Evolutionary conservation across 2,329 filamentous ascomycete species (phyloP), one percentile per base, ranked within the genome.

Genomic region (Zymoseptoria tritici): DNA sequence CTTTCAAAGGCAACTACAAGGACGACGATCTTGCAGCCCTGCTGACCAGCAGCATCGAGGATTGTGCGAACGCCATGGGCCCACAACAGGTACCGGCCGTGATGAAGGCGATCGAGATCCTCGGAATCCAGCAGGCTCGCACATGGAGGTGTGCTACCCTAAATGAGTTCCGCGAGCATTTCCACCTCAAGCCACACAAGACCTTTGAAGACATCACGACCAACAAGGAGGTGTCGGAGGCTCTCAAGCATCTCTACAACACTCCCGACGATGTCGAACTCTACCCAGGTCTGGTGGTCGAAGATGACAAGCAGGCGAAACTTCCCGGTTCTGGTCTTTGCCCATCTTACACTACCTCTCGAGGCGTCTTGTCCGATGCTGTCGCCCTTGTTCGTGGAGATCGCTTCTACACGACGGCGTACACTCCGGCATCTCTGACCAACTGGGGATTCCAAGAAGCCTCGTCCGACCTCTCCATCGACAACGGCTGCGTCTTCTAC

Each of bases 201-300:
- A 80, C 72, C 0, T 87, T 87, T 67, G 77, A 77, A 56, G 82
- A 85, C 51, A 83, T 88, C 67, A 86, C 82, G 64, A 73, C 77
- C 1, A 77, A 87, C 63, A 75, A 76, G 1, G 78, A 83, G n/a
- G 80, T 87, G 29, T 79, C 80, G 1, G 75, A 80, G 26, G 75
- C 79, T 7, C 77, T 88, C 3, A 80, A 82, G 61, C 78, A 82
- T 64, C 74, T 88, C 11, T 88, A 88, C 71, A 79, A 81, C 21
- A 78, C 85, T 54, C 84, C 85, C 7, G 85, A 88, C 64, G 82
- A 81, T 69, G 83, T 90, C 11, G 87, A 90, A 68, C 76, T 89
- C 5, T 89, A 89, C 67, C 86, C 86, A 0, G 87, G 87, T 9
- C 73, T 89, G 1, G 81, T 88, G 62, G 76, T 82, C n/a, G 84